phyloP scores from a whole-genome alignment of 306 rosid species.

The Ormosia emarginata region DNA sequence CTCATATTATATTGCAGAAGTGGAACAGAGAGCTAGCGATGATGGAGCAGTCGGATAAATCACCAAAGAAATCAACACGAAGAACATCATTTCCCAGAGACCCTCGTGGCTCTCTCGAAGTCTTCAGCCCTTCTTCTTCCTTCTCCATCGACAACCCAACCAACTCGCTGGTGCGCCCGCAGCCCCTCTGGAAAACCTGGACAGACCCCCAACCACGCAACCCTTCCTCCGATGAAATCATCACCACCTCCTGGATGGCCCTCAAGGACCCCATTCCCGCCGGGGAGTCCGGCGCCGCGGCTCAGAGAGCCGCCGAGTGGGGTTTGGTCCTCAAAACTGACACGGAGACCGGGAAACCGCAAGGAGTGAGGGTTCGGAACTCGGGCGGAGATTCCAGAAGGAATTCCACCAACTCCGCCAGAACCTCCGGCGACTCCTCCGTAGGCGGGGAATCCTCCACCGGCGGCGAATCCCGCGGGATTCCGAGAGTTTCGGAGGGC shows the following conservation, averaged over 20 bases:
- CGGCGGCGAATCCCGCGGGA: slow-evolving; percentile 38
- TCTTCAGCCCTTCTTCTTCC: slow-evolving; percentile 68
- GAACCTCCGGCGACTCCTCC: slow-evolving; percentile 66
- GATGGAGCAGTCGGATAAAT: slow-evolving; percentile 46
- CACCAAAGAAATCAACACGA: slow-evolving; percentile 33
- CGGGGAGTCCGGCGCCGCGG: slow-evolving; percentile 49
- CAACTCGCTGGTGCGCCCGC: slow-evolving; percentile 31
- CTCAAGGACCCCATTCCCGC: slow-evolving; percentile 42
- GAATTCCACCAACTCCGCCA: slow-evolving; percentile 59
- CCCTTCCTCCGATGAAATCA: slow-evolving; percentile 35
- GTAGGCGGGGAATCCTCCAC: slow-evolving; percentile 36
- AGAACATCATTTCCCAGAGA: slow-evolving; percentile 58
- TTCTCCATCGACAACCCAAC: slow-evolving; percentile 26
- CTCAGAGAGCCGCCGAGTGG: slow-evolving; percentile 93
- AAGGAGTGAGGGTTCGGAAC: slow-evolving; percentile 58
- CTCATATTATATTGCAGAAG: not conserved
- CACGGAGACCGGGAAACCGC: slow-evolving; percentile 76
- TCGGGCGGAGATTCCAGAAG: slow-evolving; percentile 62
- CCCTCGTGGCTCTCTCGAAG: slow-evolving; percentile 86
- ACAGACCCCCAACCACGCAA: slow-evolving; percentile 20
- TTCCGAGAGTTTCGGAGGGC: slow-evolving; percentile 76
- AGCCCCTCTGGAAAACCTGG: slow-evolving; percentile 53
- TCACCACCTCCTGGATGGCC: slow-evolving; percentile 88
- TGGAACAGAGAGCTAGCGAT: slow-evolving; percentile 16
- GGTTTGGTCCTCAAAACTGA: slow-evolving; percentile 80